Conservation (phyloP, 805 yeast species). For the Sugiyamaella americana region DNA sequence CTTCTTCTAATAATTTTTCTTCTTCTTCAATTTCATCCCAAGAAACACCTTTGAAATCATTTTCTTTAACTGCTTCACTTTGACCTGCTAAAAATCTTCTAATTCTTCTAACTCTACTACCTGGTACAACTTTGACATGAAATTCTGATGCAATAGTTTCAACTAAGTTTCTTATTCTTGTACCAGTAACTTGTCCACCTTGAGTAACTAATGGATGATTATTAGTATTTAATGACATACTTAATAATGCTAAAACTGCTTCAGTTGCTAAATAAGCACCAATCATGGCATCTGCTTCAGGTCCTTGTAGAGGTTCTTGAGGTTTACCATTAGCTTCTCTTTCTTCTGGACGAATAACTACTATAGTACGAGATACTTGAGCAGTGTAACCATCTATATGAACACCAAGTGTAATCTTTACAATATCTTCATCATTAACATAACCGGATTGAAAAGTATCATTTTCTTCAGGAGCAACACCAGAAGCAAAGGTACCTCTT, state of each 20-base stretch:
- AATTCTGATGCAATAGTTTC: conserved; percentile 82
- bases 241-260: conserved; percentile 71
- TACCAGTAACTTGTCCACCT: conserved; percentile 50
- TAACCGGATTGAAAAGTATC: conserved; percentile 36
- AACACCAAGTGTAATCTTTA: conserved; percentile 78
- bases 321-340: conserved; percentile 36
- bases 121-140: conserved; percentile 83
- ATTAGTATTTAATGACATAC: conserved; percentile 60
- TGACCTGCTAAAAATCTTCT: conserved; percentile 95
- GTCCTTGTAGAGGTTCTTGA: conserved; percentile 74
- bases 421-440: conserved; percentile 73
- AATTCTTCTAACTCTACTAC: conserved; percentile 84
- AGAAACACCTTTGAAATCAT: conserved; percentile 80
- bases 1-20: conserved; percentile 5
- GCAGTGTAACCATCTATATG: conserved; percentile 96
- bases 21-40: conserved; percentile 31
- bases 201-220: conserved; percentile 15
- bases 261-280: conserved; percentile 89
- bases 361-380: conserved; percentile 77
- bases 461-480: conserved; percentile 72
- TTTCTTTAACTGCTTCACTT: conserved; percentile 87
- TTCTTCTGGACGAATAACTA: conserved; percentile 47
- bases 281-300: conserved; percentile 80
- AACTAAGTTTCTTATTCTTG: conserved; percentile 63
- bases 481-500: conserved; percentile 67